These are phyloP conservation scores for Eucalyptus curtisii DNA, from an alignment of 345 rosid species.

Conservation along the genomic window DNA sequence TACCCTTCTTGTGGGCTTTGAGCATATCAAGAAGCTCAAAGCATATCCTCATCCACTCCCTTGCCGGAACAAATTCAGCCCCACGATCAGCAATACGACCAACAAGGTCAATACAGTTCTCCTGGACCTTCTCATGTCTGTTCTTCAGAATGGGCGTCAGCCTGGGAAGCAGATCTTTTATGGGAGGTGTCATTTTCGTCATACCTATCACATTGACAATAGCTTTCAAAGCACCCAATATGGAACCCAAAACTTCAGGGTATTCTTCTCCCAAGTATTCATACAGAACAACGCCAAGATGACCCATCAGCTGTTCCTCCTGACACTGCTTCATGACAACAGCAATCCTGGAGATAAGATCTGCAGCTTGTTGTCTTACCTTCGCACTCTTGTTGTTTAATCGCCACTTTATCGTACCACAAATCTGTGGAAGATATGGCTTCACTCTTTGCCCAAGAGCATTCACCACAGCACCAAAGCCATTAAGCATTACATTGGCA, in stretches of 20 bases:
- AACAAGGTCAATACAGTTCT: slow-evolving; percentile 96
- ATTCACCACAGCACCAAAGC: slow-evolving; percentile 97
- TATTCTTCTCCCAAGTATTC: slow-evolving; percentile 98
- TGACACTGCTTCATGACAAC: slow-evolving; percentile 99
- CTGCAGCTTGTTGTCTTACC: slow-evolving; percentile 98
- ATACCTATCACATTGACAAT: slow-evolving; percentile 98
- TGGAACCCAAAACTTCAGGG: slow-evolving; percentile 97
- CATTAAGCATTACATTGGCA: slow-evolving; percentile 98
- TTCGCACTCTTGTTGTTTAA: slow-evolving; percentile 99
- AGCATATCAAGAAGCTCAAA: slow-evolving; percentile 99
- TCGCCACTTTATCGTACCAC: slow-evolving; percentile 99
- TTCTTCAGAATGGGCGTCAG: slow-evolving; percentile 97
- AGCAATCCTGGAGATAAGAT: slow-evolving; percentile 93
- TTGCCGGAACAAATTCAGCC: slow-evolving; percentile 98
- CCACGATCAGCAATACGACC: slow-evolving; percentile 99
- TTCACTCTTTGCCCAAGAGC: slow-evolving; percentile 94
- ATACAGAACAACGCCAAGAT: slow-evolving; percentile 93
- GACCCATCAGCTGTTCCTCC: slow-evolving; percentile 99
- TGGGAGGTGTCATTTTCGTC: slow-evolving; percentile 99
- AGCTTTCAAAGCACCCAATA: slow-evolving; percentile 96
- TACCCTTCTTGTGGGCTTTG: slow-evolving; percentile 99
- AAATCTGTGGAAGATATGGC: slow-evolving; percentile 98
- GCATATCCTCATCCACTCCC: slow-evolving; percentile 99
- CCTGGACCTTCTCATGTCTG: slow-evolving; percentile 98
- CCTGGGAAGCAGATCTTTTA: slow-evolving; percentile 96